Base-by-base conservation (phyloP, 2,329 filamentous ascomycete genomes). In the Penicillium rolfsii region DNA sequence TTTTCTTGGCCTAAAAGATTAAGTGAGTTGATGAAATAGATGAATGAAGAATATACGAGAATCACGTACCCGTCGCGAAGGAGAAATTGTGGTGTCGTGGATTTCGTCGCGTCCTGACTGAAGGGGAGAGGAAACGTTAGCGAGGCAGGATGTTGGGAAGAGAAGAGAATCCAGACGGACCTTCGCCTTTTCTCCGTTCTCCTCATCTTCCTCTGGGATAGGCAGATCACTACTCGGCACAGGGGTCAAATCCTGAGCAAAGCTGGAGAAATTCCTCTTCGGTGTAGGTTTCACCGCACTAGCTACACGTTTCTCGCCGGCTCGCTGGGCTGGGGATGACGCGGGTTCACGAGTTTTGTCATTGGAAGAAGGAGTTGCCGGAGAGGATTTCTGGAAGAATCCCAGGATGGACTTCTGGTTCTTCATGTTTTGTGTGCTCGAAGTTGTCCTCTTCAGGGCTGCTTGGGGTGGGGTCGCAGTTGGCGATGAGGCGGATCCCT, bases 211-310 rank as follows among this genome's bases (percentile, higher is more conserved):
- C 64, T 91, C 87, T 0, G 89, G 87, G 56, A 89, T 87, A 28
- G 86, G 75, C 38, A 84, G 85, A 76, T 96, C 91, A 76, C 92
- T 96, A 76, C 91, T 96, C 5, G 92, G 89, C 5, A 89, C 85
- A 4, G 92, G 91, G 0, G 91, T 93, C 60, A 89, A 79, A 60
- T 82, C 82, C 40, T 81, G 79, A 60, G 70, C 77, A 61, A 70
- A 77, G 68, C 70, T 81, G 69, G 67, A 74, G 64, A 64, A 73
- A 68, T 64, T 71, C 59, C 67, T 79, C 69, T 72, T 78, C 53
- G 82, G 74, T 7, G 73, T 71, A 26, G 66, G 70, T 57, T 77
- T 79, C 19, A 68, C 68, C 61, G 52, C 68, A 61, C 57, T 71
- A 14, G 62, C 60, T 54, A 58, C 66, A 28, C 72, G 71, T 52